Evolutionary conservation across 2,329 filamentous ascomycete species (phyloP).

Genomic region (Diaporthe citriasiana): DNA sequence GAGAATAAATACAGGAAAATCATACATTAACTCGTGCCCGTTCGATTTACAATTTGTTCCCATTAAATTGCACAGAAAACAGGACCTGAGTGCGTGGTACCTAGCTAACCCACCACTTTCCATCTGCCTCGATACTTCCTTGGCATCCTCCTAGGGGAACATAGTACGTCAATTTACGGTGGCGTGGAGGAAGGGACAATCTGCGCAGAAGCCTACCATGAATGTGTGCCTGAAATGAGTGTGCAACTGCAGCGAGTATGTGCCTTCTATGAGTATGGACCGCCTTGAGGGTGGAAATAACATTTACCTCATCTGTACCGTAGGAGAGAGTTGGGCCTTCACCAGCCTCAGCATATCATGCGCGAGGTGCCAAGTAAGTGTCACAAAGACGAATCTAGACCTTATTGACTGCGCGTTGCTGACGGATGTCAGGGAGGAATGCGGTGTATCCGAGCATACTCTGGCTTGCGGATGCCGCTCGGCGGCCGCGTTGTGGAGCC

Average conservation of each 20-base stretch:
- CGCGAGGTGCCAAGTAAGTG: background rate
- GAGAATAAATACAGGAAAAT: conserved; percentile 13
- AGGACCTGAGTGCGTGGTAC: background rate
- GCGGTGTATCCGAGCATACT: background rate
- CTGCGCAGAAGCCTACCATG: too few relatives aligned
- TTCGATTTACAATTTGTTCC: background rate
- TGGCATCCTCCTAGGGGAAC: too few relatives aligned
- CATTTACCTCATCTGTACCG: background rate
- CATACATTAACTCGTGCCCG: background rate
- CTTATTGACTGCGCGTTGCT: background rate
- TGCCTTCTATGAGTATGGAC: background rate
- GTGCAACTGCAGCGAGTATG: background rate
- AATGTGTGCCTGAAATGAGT: background rate
- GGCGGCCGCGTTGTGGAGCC: background rate
- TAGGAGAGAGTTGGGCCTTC: background rate
- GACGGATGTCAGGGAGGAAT: background rate
- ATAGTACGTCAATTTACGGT: too few relatives aligned
- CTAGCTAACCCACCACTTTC: background rate
- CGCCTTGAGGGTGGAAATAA: background rate
- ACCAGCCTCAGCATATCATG: background rate
- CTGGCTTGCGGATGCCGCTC: background rate
- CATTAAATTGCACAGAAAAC: background rate
- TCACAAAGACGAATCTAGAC: background rate
- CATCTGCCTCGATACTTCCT: background rate
- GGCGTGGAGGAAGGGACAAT: too few relatives aligned